Base-by-base conservation (phyloP, 495 filamentous ascomycete species). In the Bacidia rubella region DNA sequence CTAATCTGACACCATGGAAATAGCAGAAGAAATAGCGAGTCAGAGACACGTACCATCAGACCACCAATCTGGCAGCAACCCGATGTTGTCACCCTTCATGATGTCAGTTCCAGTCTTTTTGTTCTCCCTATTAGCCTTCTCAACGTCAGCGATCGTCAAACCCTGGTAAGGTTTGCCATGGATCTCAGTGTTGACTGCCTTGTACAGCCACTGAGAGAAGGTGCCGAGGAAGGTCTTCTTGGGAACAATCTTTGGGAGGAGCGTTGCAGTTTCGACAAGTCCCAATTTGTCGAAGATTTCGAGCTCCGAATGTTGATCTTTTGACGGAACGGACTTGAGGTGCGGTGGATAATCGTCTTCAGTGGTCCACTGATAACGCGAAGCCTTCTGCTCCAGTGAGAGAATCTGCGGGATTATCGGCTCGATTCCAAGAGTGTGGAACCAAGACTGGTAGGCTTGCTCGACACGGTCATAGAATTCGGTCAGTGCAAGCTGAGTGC, bases 41-140 rank as follows among this genome's bases (percentile, higher is more conserved):
- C n/a, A n/a, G n/a, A n/a, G n/a, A n/a, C n/a, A n/a, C n/a, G n/a
- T n/a, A n/a, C n/a, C 64, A 57, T 76, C 73, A 45, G 63, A 65
- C 55, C 59, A 76, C 73, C 73, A 76, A 59, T 76, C 71, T 17
- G 62, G 49, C 22, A 66, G 54, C 27, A 70, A 51, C 1, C 71
- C 71, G 40, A 74, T 65, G 55, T 74, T 74, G 7, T 62, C 59
- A 40, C 67, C 66, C 4, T 50, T 42, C 25, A 56, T 52, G 42
- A 72, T 68, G 42, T 71, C 69, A 11, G 64, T 70, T 2, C 63
- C 68, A 7, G 61, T 54, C 44, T 65, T 50, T 5, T n/a, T 43
- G 23, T 57, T 67, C 35, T 55, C 59, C 26, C 56, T 62, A 57
- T 70, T 70, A 52, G 66, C 67, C 46, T 65, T 58, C 24, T 66